Percentiles rank a stretch among this genome's conserved stretches.
Evolutionary conservation across 2,329 filamentous ascomycete genomes (phyloP).

Genomic region (Ceratocystis destructans): DNA sequence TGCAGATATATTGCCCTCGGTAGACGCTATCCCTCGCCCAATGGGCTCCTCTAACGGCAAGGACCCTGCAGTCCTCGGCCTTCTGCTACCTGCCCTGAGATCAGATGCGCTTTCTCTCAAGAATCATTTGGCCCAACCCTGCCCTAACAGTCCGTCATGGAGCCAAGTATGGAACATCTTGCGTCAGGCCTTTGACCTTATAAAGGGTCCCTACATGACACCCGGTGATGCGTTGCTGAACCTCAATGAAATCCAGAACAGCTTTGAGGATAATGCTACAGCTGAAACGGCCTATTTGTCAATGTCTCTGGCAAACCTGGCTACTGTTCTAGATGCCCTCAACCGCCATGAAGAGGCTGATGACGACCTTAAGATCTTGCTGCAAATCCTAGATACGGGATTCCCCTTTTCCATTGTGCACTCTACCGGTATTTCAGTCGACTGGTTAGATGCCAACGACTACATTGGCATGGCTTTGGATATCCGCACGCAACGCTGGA

Average conservation of each 20-base stretch:
- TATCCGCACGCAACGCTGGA: conserved; percentile 28
- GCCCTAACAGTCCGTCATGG: conserved; percentile 20
- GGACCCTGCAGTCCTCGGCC: conserved; percentile 21
- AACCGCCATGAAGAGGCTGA: conserved; percentile 16
- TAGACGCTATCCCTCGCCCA: conserved; percentile 12
- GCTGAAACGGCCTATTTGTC: conserved; percentile 16
- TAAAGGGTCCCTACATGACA: conserved; percentile 24
- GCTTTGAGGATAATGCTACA: conserved; percentile 8
- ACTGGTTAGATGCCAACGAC: conserved; percentile 21
- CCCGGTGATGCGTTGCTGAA: conserved; percentile 25
- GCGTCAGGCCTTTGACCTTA: conserved; percentile 21
- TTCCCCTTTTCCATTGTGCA: conserved; percentile 26
- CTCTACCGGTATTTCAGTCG: conserved; percentile 17
- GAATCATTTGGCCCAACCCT: conserved; percentile 21
- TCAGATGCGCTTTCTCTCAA: conserved; percentile 24
- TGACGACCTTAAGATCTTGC: conserved; percentile 22
- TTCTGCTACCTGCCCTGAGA: conserved; percentile 24
- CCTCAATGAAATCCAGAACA: conserved; percentile 19
- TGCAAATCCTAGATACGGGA: conserved; percentile 25
- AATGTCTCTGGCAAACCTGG: conserved; percentile 28
- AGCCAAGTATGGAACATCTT: conserved; percentile 18
- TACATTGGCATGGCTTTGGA: conserved; percentile 25
- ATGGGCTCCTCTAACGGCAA: neutral
- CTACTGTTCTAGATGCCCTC: conserved; percentile 25
- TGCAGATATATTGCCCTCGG: conserved; percentile 15